Evolutionary conservation across 2,329 filamentous ascomycete genomes (phyloP), one percentile per base, ranked within the genome.

Genomic region (Hypoxylon sp.): DNA sequence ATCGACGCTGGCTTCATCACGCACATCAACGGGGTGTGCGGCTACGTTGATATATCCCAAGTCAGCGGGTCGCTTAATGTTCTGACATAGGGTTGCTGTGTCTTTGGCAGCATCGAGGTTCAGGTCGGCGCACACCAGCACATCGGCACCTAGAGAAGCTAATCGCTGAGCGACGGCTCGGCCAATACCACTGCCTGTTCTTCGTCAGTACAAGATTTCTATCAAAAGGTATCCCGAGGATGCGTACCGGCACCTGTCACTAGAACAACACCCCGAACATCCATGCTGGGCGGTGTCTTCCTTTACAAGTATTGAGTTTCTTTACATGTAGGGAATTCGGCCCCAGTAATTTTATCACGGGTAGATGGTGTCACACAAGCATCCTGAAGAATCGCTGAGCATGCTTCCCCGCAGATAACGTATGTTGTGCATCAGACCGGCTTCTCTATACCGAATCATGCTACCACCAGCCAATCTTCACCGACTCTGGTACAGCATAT

Each of bases 71-170:
- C 59, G 63, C 58, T 66, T 49, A 11, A 59, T 57, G 35, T 59
- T 55, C 27, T 46, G 58, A 57, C 68, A 71, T 50, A 69, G 7
- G 30, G 51, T 44, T 13, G 64, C 68, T 20, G 65, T 72, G 42
- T 71, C 68, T 30, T 71, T 56, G 44, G 62, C 68, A 31, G 59
- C 60, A 13, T 71, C 62, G 22, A 71, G 48, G 51, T 66, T 67
- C 3, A 69, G 25, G 40, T 69, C 68, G 42, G 70, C 70, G 44
- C 70, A 72, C 33, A 71, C 35, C 53, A 72, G 27, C n/a, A 69
- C 57, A 56, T 65, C 55, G 11, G 62, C 68, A 56, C 60, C 62
- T 27, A 69, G 57, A 62, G 66, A 69, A 61, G 60, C 57, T 25
- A 72, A 42, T 14, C 68, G 62, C 57, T 58, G 54, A 50, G 63